phyloP scores from a whole-genome alignment of 1,284 basidiomycete species.

The Ceratobasidium sp. region DNA sequence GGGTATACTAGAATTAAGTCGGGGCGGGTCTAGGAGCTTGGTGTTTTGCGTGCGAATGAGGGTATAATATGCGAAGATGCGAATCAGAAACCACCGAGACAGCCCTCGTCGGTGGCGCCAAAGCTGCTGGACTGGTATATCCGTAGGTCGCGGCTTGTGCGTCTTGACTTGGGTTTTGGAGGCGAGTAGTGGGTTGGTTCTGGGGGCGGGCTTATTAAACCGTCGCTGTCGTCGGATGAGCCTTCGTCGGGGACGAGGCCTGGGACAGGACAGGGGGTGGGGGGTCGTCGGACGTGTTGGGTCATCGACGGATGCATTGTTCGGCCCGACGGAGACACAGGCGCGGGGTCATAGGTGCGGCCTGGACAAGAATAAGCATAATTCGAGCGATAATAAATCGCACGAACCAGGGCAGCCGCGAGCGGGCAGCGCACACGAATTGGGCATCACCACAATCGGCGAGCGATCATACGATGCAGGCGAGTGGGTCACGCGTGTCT shows the following conservation, averaged over 20 bases:
- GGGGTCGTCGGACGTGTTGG: conserved; percentile 21
- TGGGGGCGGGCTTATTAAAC: conserved; percentile 12
- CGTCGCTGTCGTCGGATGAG: conserved; percentile 35
- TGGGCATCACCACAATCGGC: conserved; percentile 70
- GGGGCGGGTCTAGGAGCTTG: too few species aligned
- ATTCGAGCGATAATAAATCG: neutral
- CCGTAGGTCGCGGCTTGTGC: neutral
- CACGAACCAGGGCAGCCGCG: conserved; percentile 60
- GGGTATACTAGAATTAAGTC: too few species aligned
- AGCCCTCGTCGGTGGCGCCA: conserved; percentile 25
- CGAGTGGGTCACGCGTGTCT: conserved; percentile 55
- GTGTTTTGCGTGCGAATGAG: conserved; percentile 21
- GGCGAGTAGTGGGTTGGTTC: neutral
- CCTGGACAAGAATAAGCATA: conserved; percentile 4
- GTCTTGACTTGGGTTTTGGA: too few species aligned
- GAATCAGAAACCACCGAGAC: conserved; percentile 25
- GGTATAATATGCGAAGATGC: conserved; percentile 2
- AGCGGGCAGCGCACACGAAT: conserved; percentile 69
- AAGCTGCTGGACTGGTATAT: neutral
- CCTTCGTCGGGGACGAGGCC: conserved; percentile 26
- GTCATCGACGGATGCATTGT: conserved; percentile 19
- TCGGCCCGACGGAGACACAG: conserved; percentile 17
- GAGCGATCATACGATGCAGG: conserved; percentile 67
- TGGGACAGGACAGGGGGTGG: conserved; percentile 26
- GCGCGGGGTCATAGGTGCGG: conserved; percentile 30